Conservation (phyloP, 164 flowering plant genomes). For the Vitis rotundifolia region DNA sequence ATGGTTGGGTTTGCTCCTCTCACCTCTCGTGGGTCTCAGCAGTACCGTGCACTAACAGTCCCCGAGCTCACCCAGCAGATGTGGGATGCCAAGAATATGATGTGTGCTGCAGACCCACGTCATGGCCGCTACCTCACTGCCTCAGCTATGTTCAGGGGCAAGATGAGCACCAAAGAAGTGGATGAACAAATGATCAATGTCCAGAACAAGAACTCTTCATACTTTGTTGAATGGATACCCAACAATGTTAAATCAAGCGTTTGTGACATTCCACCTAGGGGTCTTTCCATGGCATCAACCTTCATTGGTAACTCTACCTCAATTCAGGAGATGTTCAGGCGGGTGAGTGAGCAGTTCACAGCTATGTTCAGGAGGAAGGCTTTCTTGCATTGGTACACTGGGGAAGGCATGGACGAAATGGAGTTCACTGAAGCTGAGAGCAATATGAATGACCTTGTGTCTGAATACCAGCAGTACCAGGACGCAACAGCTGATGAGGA, state of each 20-base stretch:
- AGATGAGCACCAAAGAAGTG: conserved; percentile 27
- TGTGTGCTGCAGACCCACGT: conserved; percentile 27
- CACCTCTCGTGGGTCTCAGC: conserved; percentile 18
- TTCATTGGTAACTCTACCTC: conserved; percentile 11
- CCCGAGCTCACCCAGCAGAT: conserved; percentile 25
- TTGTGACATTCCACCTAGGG: conserved; percentile 20
- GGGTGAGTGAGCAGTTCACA: conserved; percentile 8
- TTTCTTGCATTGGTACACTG: conserved; percentile 10
- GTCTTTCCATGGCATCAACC: conserved; percentile 19
- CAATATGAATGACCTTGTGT: conserved; percentile 4
- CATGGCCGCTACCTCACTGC: conserved; percentile 24
- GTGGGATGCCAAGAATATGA: conserved; percentile 28
- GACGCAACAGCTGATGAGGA: conserved; percentile 9
- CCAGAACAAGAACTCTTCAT: conserved; percentile 23
- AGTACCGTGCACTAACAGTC: conserved; percentile 14
- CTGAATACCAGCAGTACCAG: conserved; percentile 9
- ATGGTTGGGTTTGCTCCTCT: conserved; percentile 17
- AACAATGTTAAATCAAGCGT: conserved; percentile 19
- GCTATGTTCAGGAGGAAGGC: conserved; percentile 8
- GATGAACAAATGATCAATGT: conserved; percentile 27
- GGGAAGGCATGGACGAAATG: conserved; percentile 9
- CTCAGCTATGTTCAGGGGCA: conserved; percentile 25
- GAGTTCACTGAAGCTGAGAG: conserved; percentile 8
- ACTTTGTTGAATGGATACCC: conserved; percentile 25
- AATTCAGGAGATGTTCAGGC: conserved; percentile 9